Conservation (phyloP, 768 basidiomycete genomes). For the Suillus clintonianus region DNA sequence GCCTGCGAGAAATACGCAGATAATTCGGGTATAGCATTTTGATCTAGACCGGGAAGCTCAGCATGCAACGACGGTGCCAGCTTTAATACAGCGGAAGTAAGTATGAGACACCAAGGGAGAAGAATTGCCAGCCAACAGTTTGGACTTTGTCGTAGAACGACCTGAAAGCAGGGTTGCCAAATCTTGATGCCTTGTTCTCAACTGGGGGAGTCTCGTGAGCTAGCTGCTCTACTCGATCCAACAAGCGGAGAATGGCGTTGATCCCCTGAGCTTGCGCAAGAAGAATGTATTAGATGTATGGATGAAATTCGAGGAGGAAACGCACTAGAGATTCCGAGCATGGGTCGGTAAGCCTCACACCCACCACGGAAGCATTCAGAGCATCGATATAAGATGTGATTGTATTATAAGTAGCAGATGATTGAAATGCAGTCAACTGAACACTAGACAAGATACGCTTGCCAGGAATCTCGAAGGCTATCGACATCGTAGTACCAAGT, state of each 20-base stretch:
- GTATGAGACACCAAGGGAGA: neutral
- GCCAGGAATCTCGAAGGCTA: slow-evolving; percentile 51
- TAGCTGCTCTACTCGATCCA: slow-evolving; percentile 67
- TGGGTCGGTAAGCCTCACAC: slow-evolving; percentile 71
- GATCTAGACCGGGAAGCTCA: slow-evolving; percentile 55
- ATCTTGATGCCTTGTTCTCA: slow-evolving; percentile 87
- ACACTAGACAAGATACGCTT: slow-evolving; percentile 77
- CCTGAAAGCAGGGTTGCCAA: slow-evolving; percentile 96
- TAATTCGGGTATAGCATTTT: slow-evolving; percentile 65
- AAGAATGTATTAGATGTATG: slow-evolving; percentile 5
- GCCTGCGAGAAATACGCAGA: slow-evolving; percentile 80
- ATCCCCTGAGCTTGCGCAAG: slow-evolving; percentile 53
- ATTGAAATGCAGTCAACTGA: slow-evolving; percentile 83
- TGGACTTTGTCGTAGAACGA: slow-evolving; percentile 84
- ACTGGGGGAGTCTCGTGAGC: slow-evolving; percentile 79
- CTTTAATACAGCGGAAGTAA: slow-evolving; percentile 33
- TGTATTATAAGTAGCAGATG: slow-evolving; percentile 66
- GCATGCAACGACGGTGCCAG: slow-evolving; percentile 58
- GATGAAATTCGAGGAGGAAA: slow-evolving; percentile 11
- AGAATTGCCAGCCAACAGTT: slow-evolving; percentile 46
- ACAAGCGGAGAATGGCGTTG: slow-evolving; percentile 56
- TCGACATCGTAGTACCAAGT: slow-evolving; percentile 18
- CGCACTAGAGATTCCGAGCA: slow-evolving; percentile 63
- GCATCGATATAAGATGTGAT: slow-evolving; percentile 71
- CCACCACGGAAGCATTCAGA: slow-evolving; percentile 75